Evolutionary conservation across 805 yeast genomes (phyloP).

Genomic region (Yarrowia bubula): DNA sequence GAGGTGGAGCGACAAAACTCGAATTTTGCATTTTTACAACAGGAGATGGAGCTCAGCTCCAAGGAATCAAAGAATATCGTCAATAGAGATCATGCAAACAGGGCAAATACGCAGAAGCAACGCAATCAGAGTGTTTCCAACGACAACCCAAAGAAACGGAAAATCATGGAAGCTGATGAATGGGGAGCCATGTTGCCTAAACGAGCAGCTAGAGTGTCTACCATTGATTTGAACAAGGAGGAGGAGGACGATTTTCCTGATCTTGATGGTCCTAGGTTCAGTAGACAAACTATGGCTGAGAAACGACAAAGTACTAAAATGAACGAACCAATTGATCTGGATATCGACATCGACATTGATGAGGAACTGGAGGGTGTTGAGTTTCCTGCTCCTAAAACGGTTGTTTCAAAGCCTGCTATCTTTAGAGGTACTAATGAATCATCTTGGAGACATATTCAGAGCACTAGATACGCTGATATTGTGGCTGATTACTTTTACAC

Average conservation of each 20-base stretch:
- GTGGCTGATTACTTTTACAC: background rate
- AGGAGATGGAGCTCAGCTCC: slow-evolving; percentile 1
- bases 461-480: background rate
- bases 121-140: background rate
- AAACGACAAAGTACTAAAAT: background rate
- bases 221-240: background rate
- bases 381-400: background rate
- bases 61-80: background rate
- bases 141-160: background rate
- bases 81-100: background rate
- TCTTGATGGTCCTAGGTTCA: background rate
- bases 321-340: background rate
- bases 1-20: slow-evolving; percentile 6
- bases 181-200: slow-evolving; percentile 20
- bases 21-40: slow-evolving; percentile 5
- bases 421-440: background rate
- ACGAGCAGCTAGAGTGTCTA: background rate
- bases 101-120: background rate
- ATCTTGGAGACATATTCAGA: slow-evolving; percentile 11
- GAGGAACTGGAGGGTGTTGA: background rate
- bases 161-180: background rate
- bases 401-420: background rate
- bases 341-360: background rate
- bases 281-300: background rate
- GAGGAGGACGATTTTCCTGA: slow-evolving; percentile 7